phyloP scores from a whole-genome alignment of 2,329 filamentous ascomycete genomes.

The Phaeosphaeriaceae sp. region DNA sequence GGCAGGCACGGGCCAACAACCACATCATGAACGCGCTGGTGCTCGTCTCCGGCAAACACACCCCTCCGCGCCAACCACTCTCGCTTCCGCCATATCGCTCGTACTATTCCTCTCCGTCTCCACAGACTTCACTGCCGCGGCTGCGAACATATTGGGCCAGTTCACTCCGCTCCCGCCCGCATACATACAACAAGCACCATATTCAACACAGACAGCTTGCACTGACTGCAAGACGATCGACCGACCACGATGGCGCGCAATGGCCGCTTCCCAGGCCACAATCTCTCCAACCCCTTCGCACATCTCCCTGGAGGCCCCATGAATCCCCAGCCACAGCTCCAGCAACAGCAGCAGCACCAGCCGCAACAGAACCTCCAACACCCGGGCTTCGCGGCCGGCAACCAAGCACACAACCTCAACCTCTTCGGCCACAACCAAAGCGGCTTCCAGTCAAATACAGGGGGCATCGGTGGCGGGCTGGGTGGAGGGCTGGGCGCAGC shows the following conservation, averaged over 20 bases:
- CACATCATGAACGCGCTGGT: background rate
- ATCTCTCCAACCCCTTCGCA: conserved; percentile 65
- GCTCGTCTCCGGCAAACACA: background rate
- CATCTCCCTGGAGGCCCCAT: conserved; percentile 55
- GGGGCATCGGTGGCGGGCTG: conserved; percentile 58
- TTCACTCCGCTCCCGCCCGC: background rate
- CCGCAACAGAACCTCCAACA: conserved; percentile 67
- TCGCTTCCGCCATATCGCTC: conserved; percentile 3
- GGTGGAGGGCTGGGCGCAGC: conserved; percentile 67
- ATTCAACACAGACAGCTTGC: background rate
- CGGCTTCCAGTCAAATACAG: conserved; percentile 59
- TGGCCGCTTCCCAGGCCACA: conserved; percentile 65
- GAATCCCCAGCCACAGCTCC: conserved; percentile 56
- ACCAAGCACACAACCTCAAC: conserved; percentile 68
- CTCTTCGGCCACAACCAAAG: conserved; percentile 54
- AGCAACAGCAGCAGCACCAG: conserved; percentile 48
- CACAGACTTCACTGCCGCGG: background rate
- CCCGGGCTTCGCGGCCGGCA: conserved; percentile 66
- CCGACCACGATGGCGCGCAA: conserved; percentile 62
- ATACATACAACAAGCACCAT: background rate
- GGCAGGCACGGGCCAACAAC: background rate
- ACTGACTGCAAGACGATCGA: conserved; percentile 16
- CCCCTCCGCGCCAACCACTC: background rate
- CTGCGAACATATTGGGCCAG: too few relatives aligned
- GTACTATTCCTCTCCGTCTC: background rate